Evolutionary conservation across 441 rosid genomes (phyloP).

Genomic region (Gossypium lobatum): DNA sequence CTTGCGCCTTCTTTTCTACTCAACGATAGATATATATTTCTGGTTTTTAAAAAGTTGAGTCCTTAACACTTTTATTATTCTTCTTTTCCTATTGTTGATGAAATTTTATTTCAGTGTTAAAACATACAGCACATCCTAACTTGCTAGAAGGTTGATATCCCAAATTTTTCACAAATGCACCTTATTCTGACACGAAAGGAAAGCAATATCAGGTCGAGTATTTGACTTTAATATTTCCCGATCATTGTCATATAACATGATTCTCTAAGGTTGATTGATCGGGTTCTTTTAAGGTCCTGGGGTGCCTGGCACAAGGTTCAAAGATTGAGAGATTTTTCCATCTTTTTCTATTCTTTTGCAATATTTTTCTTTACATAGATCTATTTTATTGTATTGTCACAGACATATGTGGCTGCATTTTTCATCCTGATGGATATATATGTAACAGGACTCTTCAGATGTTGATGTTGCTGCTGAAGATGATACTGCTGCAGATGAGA

Average conservation of each 20-base stretch:
- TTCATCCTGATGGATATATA: conserved; percentile 18
- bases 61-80: not conserved
- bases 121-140: not conserved
- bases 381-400: not conserved
- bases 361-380: not conserved
- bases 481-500: conserved; percentile 28
- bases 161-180: not conserved
- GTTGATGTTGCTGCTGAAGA: conserved; percentile 41
- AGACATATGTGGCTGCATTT: not conserved
- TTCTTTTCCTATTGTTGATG: not conserved
- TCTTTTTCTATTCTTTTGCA: not conserved
- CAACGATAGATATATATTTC: not conserved
- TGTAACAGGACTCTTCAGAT: conserved; percentile 58
- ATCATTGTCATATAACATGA: not conserved
- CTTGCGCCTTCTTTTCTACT: not conserved
- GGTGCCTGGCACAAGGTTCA: not conserved
- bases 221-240: not conserved
- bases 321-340: not conserved
- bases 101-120: not conserved
- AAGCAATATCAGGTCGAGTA: not conserved
- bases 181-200: not conserved
- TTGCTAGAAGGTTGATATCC: not conserved
- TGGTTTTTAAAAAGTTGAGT: not conserved
- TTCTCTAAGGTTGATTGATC: not conserved
- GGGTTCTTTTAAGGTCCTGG: not conserved